These are phyloP conservation scores for Lachnellula hyalina DNA, from an alignment of 2,329 filamentous ascomycete species.

Conservation along the genomic window DNA sequence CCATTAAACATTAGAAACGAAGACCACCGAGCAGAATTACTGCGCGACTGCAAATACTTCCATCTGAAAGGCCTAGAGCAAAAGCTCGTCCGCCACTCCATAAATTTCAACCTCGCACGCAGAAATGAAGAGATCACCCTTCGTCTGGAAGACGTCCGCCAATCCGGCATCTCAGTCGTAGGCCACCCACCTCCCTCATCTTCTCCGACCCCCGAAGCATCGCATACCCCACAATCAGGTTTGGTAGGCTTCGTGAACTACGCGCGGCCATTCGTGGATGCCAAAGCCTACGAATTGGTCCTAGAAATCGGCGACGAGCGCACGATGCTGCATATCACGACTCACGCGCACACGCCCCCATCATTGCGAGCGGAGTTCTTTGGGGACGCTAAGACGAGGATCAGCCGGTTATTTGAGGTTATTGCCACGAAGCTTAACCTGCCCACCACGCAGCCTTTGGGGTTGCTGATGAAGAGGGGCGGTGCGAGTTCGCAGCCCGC, in stretches of 20 bases:
- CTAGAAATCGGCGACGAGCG: slow-evolving; percentile 71
- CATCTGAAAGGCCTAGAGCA: slow-evolving; percentile 91
- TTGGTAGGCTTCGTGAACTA: slow-evolving; percentile 64
- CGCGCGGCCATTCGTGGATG: slow-evolving; percentile 79
- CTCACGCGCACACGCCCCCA: slow-evolving; percentile 4
- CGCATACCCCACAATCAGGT: background rate
- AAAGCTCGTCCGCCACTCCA: slow-evolving; percentile 70
- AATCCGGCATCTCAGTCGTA: slow-evolving; percentile 69
- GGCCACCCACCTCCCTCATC: slow-evolving; percentile 38
- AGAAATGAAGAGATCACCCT: slow-evolving; percentile 70
- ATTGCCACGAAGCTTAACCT: slow-evolving; percentile 75
- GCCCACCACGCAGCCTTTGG: slow-evolving; percentile 55
- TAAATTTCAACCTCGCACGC: slow-evolving; percentile 68
- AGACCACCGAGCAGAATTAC: slow-evolving; percentile 67
- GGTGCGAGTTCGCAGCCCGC: slow-evolving; percentile 56
- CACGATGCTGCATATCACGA: slow-evolving; percentile 49
- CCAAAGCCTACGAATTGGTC: slow-evolving; percentile 65
- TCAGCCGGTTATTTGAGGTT: slow-evolving; percentile 71
- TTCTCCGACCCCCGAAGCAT: slow-evolving; percentile 22
- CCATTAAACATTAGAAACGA: slow-evolving; percentile 71
- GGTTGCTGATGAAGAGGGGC: slow-evolving; percentile 62
- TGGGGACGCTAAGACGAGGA: slow-evolving; percentile 60
- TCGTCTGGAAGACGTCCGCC: slow-evolving; percentile 79
- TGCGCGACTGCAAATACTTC: slow-evolving; percentile 87
- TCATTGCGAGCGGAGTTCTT: slow-evolving; percentile 67